Conservation (phyloP, 2,329 filamentous ascomycete genomes). For the Neonectria coccinea region DNA sequence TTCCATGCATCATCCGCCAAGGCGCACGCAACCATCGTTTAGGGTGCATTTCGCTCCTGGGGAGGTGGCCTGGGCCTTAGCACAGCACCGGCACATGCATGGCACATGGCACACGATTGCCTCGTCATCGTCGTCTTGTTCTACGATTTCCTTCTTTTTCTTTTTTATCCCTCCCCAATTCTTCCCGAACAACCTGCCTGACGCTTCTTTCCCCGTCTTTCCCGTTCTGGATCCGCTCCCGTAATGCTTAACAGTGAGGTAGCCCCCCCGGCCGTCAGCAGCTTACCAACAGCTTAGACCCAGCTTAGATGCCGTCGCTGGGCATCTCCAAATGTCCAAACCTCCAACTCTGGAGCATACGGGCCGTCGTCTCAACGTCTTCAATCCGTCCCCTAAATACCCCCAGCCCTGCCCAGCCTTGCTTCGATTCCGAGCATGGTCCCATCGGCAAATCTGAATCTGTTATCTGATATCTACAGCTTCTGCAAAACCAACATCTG, state of each 20-base stretch:
- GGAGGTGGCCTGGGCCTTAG: slow-evolving; percentile 1
- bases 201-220: slow-evolving; percentile 26
- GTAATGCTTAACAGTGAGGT: slow-evolving; percentile 36
- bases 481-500: neutral
- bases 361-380: slow-evolving; percentile 16
- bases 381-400: slow-evolving; percentile 7
- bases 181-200: slow-evolving; percentile 10
- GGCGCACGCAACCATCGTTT: slow-evolving; percentile 24
- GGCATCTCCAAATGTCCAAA: slow-evolving; percentile 3
- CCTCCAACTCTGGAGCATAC: slow-evolving; percentile 10
- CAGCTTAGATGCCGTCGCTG: slow-evolving; percentile 36
- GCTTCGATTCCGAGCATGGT: slow-evolving; percentile 1
- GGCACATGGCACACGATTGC: slow-evolving; percentile 1
- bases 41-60: slow-evolving; percentile 8
- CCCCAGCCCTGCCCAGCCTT: slow-evolving; percentile 5
- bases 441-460: neutral
- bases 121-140: slow-evolving; percentile 7
- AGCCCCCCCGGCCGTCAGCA: slow-evolving; percentile 36
- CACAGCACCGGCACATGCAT: neutral
- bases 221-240: slow-evolving; percentile 13
- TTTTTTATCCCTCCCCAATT: slow-evolving; percentile 21
- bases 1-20: slow-evolving; percentile 24
- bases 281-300: slow-evolving; percentile 45
- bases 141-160: slow-evolving; percentile 9
- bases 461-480: slow-evolving; percentile 6